Evolutionary conservation across 2,329 filamentous ascomycete species (phyloP), one percentile per base, ranked within the genome.

Genomic region (Curvularia verruculosa): DNA sequence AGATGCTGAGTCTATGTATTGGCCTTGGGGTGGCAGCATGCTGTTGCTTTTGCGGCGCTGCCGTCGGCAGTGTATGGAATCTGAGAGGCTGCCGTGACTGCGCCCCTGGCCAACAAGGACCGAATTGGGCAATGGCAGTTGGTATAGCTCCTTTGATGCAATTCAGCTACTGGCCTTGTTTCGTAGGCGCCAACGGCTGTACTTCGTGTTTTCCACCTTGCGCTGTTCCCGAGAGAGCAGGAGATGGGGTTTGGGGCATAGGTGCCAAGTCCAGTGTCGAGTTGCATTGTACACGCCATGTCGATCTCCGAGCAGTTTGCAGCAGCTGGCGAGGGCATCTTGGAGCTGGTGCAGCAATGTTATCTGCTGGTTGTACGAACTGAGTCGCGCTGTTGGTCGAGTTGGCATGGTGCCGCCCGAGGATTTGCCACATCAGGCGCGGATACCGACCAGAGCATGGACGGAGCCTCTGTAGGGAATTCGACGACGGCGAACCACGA

Each of bases 191-290:
- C 39, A 41, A 41, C 21, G 21, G 10, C 19, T 13, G 21, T 41
- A 41, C 8, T 21, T 41, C 18, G 34, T 49, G 13, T 36, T 43
- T n/a, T n/a, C 5, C 15, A 43, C 15, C 24, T 21, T 31, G 49
- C 39, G 50, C 50, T 57, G 50, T 49, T 44, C 50, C 54, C 36
- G 48, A 57, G 37, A 57, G n/a, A 57, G 54, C 50, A 57, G 50
- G 54, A 57, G 54, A 39, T 28, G 29, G 36, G 37, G 21, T 24
- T 45, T 39, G 18, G 19, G n/a, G 47, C 24, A 44, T 54, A 15
- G 49, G 28, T 21, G 54, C 49, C 23, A 43, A 53, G 34, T n/a
- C n/a, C n/a, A n/a, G n/a, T n/a, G n/a, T n/a, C 21, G 47, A 49
- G 45, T 23, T 37, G 31, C 46, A 48, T 9, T 31, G 10, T 12